phyloP scores from a whole-genome alignment of 2,329 filamentous ascomycete genomes.

The Onygenales sp. region DNA sequence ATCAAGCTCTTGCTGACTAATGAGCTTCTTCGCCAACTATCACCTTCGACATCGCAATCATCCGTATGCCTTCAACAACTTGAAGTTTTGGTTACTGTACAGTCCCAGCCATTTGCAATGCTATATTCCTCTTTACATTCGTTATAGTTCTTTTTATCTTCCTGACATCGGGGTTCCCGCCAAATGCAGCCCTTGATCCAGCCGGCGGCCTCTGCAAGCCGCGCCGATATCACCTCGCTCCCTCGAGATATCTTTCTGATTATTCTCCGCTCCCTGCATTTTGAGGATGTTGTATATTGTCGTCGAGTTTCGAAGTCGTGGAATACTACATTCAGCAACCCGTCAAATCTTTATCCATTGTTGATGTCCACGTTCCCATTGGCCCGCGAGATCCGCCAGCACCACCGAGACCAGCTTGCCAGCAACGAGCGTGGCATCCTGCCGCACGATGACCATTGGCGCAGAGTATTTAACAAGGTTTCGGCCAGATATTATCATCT shows the following conservation, averaged over 20 bases:
- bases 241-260: conserved; percentile 52
- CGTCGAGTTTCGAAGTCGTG: conserved; percentile 45
- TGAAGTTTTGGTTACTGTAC: no score
- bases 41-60: no score
- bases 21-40: no score
- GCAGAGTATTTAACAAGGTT: conserved; percentile 38
- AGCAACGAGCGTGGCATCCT: neutral
- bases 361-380: conserved; percentile 45
- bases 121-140: neutral
- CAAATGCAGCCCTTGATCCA: neutral
- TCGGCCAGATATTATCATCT: conserved; percentile 48
- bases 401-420: conserved; percentile 7
- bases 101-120: neutral
- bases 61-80: no score
- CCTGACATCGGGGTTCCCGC: neutral
- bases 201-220: no score
- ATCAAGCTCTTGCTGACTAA: neutral
- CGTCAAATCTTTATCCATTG: conserved; percentile 38
- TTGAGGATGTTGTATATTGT: conserved; percentile 42
- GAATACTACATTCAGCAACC: conserved; percentile 41
- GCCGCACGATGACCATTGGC: conserved; percentile 9
- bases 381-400: conserved; percentile 43
- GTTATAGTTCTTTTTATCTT: neutral
- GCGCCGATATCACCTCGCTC: conserved; percentile 22
- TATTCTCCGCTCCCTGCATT: conserved; percentile 40